A percentile compares a stretch with the other conserved stretches of the same genome.
phyloP scores from a whole-genome alignment of 192 early-diverging fungal genomes.

The Umbelopsis isabellina region DNA sequence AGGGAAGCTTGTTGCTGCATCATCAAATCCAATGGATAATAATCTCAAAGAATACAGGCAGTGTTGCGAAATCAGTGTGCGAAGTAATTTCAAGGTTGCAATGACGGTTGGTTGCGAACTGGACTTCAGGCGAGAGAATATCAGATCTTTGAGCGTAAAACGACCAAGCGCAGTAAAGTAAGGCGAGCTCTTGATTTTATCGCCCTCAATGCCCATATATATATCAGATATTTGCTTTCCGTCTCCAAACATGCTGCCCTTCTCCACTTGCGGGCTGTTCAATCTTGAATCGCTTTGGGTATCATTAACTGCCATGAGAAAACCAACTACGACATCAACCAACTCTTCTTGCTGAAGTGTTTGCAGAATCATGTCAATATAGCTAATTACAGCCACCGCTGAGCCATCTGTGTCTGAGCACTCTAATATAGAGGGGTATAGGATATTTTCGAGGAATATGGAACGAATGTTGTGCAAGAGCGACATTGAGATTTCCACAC shows the following conservation, averaged over 20 bases:
- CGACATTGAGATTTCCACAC: conserved; percentile 55
- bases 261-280: conserved; percentile 7
- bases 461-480: conserved; percentile 72
- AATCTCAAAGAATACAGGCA: conserved; percentile 77
- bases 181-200: conserved; percentile 46
- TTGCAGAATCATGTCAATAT: conserved; percentile 83
- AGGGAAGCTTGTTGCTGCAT: conserved; percentile 47
- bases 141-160: conserved; percentile 80
- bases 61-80: conserved; percentile 74
- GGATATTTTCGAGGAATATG: conserved; percentile 84
- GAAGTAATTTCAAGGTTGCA: conserved; percentile 79
- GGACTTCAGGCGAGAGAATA: conserved; percentile 88
- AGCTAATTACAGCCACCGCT: conserved; percentile 86
- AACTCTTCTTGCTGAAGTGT: conserved; percentile 75
- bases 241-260: neutral
- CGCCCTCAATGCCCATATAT: conserved; percentile 49
- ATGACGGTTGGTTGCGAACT: conserved; percentile 85
- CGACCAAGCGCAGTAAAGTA: conserved; percentile 56
- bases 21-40: conserved; percentile 71
- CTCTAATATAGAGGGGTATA: conserved; percentile 83
- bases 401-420: conserved; percentile 93
- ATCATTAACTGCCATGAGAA: conserved; percentile 74
- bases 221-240: conserved; percentile 30
- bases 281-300: conserved; percentile 40
- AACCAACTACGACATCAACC: conserved; percentile 72